Base-by-base conservation (phyloP, 75 land plant genomes). In the Larix kaempferi region DNA sequence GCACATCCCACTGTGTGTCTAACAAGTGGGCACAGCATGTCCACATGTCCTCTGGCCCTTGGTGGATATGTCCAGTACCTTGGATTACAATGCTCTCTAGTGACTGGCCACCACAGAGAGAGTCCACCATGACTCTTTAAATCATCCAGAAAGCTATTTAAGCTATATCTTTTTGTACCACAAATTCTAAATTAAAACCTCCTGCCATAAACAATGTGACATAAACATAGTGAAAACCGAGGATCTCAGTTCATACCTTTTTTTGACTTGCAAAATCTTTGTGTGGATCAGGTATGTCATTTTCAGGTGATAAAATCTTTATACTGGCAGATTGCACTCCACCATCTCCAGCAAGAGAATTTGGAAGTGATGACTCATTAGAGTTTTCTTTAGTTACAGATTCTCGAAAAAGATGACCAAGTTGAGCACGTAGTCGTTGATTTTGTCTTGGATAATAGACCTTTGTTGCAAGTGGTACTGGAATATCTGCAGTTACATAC, bases 381-480 rank as follows among this genome's bases (percentile, higher is more conserved):
- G 72, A 60, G 39, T 35, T 71, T 54, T 81, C 88, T 74, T 82
- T 73, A 39, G 55, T 58, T 73, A 81, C 65, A 71, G 87, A 84
- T 56, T 78, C 86, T 63, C 41, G 56, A 72, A 78, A 92, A 76
- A 87, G 85, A 81, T 84, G 81, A 57, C 88, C 85, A 78, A 92
- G 49, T 21, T 86, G 85, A 15, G 82, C 79, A 10, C 90, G 84
- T 59, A 89, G 85, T 41, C 84, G 80, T 73, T 81, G 84, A 69
- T 85, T 88, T 74, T 86, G 87, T 65, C 89, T 86, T 12, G 83
- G 86, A 80, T 88, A 84, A 75, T 88, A 88, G 26, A 86, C 83
- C 82, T 92, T 92, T 25, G 92, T 88, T 29, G 90, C 92, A 86
- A 92, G 88, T 37, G 94, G 94, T 56, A 74, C 76, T 56, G 94